Evolutionary conservation across 1,284 basidiomycete species (phyloP).

Genomic region (Austroboletus rostrupii): DNA sequence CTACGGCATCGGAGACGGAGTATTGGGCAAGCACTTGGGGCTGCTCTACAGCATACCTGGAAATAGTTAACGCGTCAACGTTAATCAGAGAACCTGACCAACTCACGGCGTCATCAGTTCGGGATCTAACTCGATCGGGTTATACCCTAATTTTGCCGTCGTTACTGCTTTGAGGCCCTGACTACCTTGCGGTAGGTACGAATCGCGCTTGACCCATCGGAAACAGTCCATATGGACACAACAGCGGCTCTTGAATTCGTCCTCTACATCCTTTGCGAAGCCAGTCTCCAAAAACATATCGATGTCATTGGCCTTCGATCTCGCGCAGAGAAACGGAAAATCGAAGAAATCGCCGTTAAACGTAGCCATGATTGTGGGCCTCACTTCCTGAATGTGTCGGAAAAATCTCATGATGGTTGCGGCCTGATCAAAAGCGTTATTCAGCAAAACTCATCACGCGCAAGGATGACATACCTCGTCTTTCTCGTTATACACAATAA

Average conservation of each 20-base stretch:
- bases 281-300: constrained; percentile 97
- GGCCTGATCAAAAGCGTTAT: constrained; percentile 40
- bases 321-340: constrained; percentile 94
- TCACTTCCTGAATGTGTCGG: constrained; percentile 87
- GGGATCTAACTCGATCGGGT: constrained; percentile 96
- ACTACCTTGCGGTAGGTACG: constrained; percentile 98
- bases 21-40: constrained; percentile 95
- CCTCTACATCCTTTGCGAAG: constrained; percentile 87
- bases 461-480: constrained; percentile 65
- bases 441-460: background rate
- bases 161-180: constrained; percentile 99
- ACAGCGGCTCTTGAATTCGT: constrained; percentile 92
- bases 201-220: constrained; percentile 99
- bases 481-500: constrained; percentile 92
- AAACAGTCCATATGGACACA: constrained; percentile 99
- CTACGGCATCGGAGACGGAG: constrained; percentile 99
- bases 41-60: constrained; percentile 92
- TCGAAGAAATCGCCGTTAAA: constrained; percentile 99
- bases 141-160: constrained; percentile 93
- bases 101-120: constrained; percentile 98
- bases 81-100: background rate
- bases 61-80: background rate
- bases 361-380: constrained; percentile 95
- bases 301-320: constrained; percentile 86
- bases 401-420: constrained; percentile 87